phyloP scores from a whole-genome alignment of 805 yeast species.

The Candida ficus region DNA sequence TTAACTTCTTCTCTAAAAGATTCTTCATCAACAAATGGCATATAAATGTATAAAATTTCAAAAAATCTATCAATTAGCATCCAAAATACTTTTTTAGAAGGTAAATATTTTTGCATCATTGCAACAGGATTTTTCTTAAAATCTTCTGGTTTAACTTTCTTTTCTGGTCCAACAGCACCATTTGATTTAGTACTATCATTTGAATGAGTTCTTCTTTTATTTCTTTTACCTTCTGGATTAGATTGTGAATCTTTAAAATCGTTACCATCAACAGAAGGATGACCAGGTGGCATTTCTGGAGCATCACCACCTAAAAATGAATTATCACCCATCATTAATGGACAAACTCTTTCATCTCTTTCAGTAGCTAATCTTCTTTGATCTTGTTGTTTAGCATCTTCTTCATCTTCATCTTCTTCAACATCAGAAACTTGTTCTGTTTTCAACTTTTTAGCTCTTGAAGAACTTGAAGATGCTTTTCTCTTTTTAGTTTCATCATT shows the following conservation, averaged over 20 bases:
- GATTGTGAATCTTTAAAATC: neutral
- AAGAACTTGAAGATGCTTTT: neutral
- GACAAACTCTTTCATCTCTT: constrained; percentile 36
- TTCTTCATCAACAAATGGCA: constrained; percentile 63
- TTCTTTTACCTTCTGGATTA: constrained; percentile 7
- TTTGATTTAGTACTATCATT: constrained; percentile 7
- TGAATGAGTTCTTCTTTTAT: constrained; percentile 15
- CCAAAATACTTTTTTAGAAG: constrained; percentile 52
- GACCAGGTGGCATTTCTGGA: neutral
- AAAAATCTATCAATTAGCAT: constrained; percentile 54
- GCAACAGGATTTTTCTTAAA: constrained; percentile 25
- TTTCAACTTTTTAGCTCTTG: neutral
- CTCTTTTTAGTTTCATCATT: neutral
- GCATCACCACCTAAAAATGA: constrained; percentile 13
- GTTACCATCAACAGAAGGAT: neutral
- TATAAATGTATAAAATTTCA: constrained; percentile 51
- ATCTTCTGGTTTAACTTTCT: constrained; percentile 16
- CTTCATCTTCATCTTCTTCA: constrained; percentile 1
- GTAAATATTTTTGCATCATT: constrained; percentile 41
- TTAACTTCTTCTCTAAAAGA: constrained; percentile 39
- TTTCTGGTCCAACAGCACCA: neutral
- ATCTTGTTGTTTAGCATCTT: neutral
- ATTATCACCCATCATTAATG: constrained; percentile 41
- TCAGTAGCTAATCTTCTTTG: neutral
- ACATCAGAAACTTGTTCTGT: constrained; percentile 2